Percentiles rank a stretch among this genome's conserved stretches.
Conservation (phyloP, 2,329 filamentous ascomycete species). For the Thielaviopsis cerberus region DNA sequence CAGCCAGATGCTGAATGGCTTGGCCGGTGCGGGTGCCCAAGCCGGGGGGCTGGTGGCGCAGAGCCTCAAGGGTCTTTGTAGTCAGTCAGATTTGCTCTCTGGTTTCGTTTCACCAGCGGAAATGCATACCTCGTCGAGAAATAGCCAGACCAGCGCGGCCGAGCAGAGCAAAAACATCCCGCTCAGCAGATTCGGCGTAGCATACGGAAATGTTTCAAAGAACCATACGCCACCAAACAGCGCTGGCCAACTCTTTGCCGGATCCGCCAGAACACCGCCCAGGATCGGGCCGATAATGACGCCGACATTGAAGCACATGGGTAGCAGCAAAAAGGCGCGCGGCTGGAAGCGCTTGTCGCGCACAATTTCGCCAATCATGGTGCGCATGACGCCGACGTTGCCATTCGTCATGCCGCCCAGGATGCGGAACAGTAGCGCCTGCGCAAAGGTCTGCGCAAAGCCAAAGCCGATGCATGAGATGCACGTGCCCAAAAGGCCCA, state of each 20-base stretch:
- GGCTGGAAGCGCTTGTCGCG: conserved; percentile 49
- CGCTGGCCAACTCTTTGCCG: conserved; percentile 39
- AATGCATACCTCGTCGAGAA: conserved; percentile 35
- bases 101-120: too few relatives aligned
- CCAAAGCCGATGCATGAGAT: conserved; percentile 38
- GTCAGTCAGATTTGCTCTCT: too few relatives aligned
- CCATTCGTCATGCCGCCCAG: conserved; percentile 57
- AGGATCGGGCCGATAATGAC: conserved; percentile 54
- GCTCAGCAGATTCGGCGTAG: conserved; percentile 34
- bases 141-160: conserved; percentile 26
- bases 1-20: background rate
- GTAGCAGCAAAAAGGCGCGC: conserved; percentile 56
- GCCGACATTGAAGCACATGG: conserved; percentile 55
- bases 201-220: conserved; percentile 33
- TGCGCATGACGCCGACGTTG: conserved; percentile 53
- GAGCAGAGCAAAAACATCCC: conserved; percentile 28
- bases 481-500: conserved; percentile 50
- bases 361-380: conserved; percentile 59
- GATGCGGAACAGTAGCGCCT: conserved; percentile 59
- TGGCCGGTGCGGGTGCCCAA: conserved; percentile 24
- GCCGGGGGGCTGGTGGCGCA: conserved; percentile 23
- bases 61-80: conserved; percentile 29
- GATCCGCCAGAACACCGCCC: conserved; percentile 51
- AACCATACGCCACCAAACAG: conserved; percentile 31
- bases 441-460: conserved; percentile 43